Evolutionary conservation across 768 basidiomycete genomes (phyloP).

Genomic region (Rhodosporidiobolus sp.): DNA sequence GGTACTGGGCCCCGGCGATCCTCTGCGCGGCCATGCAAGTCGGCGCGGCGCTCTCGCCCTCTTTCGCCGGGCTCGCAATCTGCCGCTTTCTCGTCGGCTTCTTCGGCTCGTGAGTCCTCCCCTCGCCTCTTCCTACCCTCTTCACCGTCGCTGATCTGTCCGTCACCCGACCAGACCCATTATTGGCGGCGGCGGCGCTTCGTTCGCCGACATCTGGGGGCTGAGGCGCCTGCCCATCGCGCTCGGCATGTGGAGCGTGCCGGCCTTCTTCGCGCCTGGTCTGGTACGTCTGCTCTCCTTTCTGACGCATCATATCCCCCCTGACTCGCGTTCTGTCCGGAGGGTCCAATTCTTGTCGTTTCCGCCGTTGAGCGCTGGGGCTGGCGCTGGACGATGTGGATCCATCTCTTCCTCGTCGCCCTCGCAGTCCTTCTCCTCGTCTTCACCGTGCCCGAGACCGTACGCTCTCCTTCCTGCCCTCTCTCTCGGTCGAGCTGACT

Average conservation of each 20-base stretch:
- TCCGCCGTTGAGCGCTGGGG: constrained; percentile 47
- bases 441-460: constrained; percentile 47
- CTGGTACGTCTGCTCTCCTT: constrained; percentile 1
- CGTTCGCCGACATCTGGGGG: constrained; percentile 46
- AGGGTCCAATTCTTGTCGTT: constrained; percentile 43
- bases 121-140: too few species aligned
- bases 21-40: constrained; percentile 47
- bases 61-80: constrained; percentile 42
- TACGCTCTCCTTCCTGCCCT: not conserved
- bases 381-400: constrained; percentile 50
- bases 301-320: not conserved
- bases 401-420: constrained; percentile 38
- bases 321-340: not conserved
- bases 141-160: too few species aligned
- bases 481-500: too few species aligned
- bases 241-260: constrained; percentile 45
- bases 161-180: too few species aligned
- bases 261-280: constrained; percentile 43
- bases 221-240: constrained; percentile 44
- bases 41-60: not conserved
- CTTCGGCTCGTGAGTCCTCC: constrained; percentile 45
- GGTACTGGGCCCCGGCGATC: constrained; percentile 48
- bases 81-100: constrained; percentile 49
- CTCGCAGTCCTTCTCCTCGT: constrained; percentile 43
- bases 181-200: constrained; percentile 47